Evolutionary conservation across 345 rosid genomes (phyloP), one percentile per base, ranked within the genome.

Genomic region (Pelargonium nanum): DNA sequence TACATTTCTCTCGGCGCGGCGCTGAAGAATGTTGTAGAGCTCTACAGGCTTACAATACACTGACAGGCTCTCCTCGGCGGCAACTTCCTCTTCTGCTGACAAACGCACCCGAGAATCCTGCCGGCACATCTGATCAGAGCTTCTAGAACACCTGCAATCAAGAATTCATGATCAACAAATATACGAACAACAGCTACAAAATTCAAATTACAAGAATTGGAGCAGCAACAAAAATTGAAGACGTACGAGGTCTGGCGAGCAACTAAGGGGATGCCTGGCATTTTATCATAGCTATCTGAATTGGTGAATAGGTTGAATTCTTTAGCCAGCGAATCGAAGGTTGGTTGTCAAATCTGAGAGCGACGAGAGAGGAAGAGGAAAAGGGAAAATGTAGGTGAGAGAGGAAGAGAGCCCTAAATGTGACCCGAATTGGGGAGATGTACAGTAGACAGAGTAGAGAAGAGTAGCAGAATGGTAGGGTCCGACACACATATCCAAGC

Each of bases 11-110:
- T 72, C 40, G 17, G 91, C 79, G 21, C 97, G 96, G 8, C 99
- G 88, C 64, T 90, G 97, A 63, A 94, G 86, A 63, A 88, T 88
- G 67, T 90, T 94, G 80, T 90, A 90, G 68, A 94, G 85, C 62
- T 94, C 99, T 9, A 94, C 97, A 70, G 97, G 97, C 77, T 90
- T 90, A 95, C 99, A 94, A 72, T 88, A 94, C 26, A 74, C 63
- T 1, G 83, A 74, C 21, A 88, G 75, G 71, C 96, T 87, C 76
- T 88, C 99, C 62, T 88, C 97, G 48, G 99, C 96, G 20, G 89
- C 93, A 70, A 72, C 73, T 77, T 88, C 87, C 73, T 94, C 96
- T 68, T 94, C 97, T 21, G 83, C 83, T 19, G 96, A 83, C 71
- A 88, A 76, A 81, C 62, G 90, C 79, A 72, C 25, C 64, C 80